Base-by-base conservation (phyloP, 129 eudicot genomes). In the Artemisia tridentata region DNA sequence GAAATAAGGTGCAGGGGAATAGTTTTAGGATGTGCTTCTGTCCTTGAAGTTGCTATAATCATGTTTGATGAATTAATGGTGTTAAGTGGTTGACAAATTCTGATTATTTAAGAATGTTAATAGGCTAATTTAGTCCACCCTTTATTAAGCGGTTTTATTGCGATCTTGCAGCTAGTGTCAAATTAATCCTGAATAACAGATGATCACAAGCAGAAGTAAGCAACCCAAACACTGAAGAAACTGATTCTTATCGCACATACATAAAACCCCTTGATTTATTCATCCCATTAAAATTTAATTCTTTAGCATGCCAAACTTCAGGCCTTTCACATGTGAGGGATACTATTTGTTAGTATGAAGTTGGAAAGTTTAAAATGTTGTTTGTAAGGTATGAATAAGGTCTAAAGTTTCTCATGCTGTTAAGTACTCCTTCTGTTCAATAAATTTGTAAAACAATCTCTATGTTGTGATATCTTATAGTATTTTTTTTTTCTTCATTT, bases 41-140 rank as follows among this genome's bases (percentile, higher is more conserved):
- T 59, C 64, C 64, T 59, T 25, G 64, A 23, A 59, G 64, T 23
- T 59, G 64, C 12, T 10, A 59, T 59, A 25, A 59, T 59, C 18
- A 20, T 4, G 5, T 25, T 4, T 59, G 11, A 59, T 38, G 45
- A 38, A 38, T 38, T 38, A 7, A 38, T 60, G 65, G 65, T 29
- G 65, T 60, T 27, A 8, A 60, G 46, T 27, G 41, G 5, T 38
- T 14, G 64, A 41, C 65, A 21, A 3, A 13, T 25, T 5, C 41
- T 60, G 31, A 27, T 59, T 60, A 60, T 60, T 27, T 27, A 60
- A 60, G 18, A 25, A 20, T 21, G 43, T 14, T 38, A 11, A 60
- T 60, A 12, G 46, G 43, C 11, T 60, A 27, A 11, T 5, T 25
- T 14, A 27, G 31, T 60, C 46, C 31, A 60, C 65, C 65, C 46